A percentile compares a stretch with the other conserved stretches of the same genome.
phyloP scores from a whole-genome alignment of 148 eudicot genomes.

The Rhododendron molle region DNA sequence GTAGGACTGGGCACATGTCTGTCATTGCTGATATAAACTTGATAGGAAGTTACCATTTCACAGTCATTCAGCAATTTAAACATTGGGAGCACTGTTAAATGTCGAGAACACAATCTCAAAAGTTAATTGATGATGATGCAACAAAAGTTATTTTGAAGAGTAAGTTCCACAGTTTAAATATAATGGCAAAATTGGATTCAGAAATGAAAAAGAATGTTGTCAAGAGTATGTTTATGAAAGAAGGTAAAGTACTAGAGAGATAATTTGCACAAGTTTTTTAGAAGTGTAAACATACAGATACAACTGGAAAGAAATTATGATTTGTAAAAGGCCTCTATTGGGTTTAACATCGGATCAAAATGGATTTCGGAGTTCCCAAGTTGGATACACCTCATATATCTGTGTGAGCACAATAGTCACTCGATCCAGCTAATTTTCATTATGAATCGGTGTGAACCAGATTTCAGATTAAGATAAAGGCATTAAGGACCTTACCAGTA shows the following conservation, averaged over 20 bases:
- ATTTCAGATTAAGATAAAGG: background rate
- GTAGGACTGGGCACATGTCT: background rate
- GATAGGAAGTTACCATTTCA: background rate
- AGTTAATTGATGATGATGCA: background rate
- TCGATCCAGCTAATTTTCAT: background rate
- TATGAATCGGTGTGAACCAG: background rate
- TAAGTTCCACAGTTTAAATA: background rate
- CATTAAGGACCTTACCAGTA: background rate
- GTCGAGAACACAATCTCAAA: background rate
- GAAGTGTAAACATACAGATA: background rate
- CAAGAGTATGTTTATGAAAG: background rate
- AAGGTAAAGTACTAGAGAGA: background rate
- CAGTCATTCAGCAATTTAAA: background rate
- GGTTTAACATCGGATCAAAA: background rate
- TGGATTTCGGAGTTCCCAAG: background rate
- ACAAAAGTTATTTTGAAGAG: background rate
- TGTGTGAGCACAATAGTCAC: background rate
- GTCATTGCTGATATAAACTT: background rate
- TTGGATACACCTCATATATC: background rate
- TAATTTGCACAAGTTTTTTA: background rate
- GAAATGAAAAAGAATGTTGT: background rate
- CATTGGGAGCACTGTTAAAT: background rate
- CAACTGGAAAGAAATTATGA: background rate
- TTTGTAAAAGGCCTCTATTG: background rate
- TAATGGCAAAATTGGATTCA: background rate